Conservation (phyloP, 1,284 basidiomycete genomes). For the Chiua sp. region DNA sequence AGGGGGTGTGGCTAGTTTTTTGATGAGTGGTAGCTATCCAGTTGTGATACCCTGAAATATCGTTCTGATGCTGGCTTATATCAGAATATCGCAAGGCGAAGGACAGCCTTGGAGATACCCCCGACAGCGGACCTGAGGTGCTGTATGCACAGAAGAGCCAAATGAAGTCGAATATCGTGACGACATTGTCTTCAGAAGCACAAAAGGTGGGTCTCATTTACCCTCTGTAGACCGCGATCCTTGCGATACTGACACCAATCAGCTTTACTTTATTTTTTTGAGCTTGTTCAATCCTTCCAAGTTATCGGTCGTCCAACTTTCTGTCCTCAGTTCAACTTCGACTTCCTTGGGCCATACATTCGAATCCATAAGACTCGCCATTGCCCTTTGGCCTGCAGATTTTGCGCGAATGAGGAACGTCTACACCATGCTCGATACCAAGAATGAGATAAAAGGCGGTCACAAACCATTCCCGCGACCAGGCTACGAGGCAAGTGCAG, state of each 20-base stretch:
- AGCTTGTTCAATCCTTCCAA: constrained; percentile 38
- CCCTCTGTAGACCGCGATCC: fast-evolving
- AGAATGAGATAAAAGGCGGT: constrained; percentile 31
- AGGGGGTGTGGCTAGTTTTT: constrained; percentile 34
- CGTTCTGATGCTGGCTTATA: not conserved
- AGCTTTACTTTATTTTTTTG: constrained; percentile 43
- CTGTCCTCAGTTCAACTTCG: constrained; percentile 39
- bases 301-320: constrained; percentile 41
- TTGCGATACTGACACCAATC: not conserved
- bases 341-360: constrained; percentile 29
- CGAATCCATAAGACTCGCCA: not conserved
- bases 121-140: constrained; percentile 25
- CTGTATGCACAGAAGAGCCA: constrained; percentile 20
- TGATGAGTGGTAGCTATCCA: constrained; percentile 33
- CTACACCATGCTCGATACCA: constrained; percentile 19
- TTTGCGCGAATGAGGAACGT: constrained; percentile 24
- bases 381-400: constrained; percentile 12
- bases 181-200: constrained; percentile 31
- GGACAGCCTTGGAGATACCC: constrained; percentile 31
- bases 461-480: constrained; percentile 23
- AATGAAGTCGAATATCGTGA: constrained; percentile 22
- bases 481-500: constrained; percentile 23
- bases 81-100: constrained; percentile 40
- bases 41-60: not conserved
- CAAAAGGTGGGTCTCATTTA: constrained; percentile 32